phyloP scores from a whole-genome alignment of 2,329 filamentous ascomycete species.

The Dryadomyces quercivorus region DNA sequence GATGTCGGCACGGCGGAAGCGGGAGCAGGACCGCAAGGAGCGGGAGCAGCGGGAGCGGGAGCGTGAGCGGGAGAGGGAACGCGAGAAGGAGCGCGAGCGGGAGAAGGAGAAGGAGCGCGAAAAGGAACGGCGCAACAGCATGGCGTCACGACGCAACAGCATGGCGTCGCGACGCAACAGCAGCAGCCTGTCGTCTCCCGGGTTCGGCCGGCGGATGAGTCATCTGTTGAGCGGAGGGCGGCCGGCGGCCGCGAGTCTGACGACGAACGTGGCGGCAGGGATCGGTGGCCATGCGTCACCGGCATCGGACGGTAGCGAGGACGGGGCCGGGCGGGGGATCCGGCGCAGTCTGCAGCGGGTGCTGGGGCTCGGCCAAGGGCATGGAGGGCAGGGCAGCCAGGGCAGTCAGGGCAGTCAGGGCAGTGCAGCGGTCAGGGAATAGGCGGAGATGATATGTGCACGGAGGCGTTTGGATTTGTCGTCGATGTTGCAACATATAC shows the following conservation, averaged over 20 bases:
- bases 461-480: background rate
- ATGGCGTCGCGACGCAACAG: background rate
- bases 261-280: background rate
- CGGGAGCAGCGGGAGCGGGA: background rate
- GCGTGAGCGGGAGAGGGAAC: background rate
- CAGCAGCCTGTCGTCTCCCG: constrained; percentile 1
- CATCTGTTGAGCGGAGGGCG: constrained; percentile 3
- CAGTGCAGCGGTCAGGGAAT: background rate
- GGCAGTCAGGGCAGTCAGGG: background rate
- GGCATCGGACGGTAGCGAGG: constrained; percentile 5
- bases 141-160: background rate
- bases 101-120: background rate
- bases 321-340: constrained; percentile 16
- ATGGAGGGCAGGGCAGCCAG: background rate
- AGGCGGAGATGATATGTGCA: background rate
- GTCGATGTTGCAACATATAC: background rate
- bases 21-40: constrained; percentile 2
- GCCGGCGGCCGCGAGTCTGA: background rate
- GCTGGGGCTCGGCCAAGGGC: constrained; percentile 17
- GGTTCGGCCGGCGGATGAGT: constrained; percentile 11
- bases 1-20: background rate
- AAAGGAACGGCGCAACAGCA: background rate
- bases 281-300: background rate
- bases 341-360: constrained; percentile 23
- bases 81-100: no score